Evolutionary conservation across 352 stramenopile genomes (phyloP).

Genomic region (Phytophthora lateralis): DNA sequence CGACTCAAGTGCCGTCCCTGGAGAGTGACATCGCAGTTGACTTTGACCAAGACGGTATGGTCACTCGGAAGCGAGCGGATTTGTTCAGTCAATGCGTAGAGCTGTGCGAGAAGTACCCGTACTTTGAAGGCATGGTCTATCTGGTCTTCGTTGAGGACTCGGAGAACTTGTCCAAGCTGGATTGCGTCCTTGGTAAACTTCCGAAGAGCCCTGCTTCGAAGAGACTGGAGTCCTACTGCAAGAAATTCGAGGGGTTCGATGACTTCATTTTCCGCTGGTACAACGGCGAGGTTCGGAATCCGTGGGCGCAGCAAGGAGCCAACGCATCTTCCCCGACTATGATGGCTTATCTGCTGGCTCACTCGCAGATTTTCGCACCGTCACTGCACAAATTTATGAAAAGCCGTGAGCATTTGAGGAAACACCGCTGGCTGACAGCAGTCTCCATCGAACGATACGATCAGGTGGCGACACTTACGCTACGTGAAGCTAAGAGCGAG

Average conservation of each 20-base stretch:
- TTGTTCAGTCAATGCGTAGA: constrained; percentile 64
- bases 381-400: constrained; percentile 74
- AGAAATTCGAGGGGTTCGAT: constrained; percentile 57
- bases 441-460: constrained; percentile 72
- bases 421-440: constrained; percentile 71
- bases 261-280: constrained; percentile 83
- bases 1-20: constrained; percentile 40
- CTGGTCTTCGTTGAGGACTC: constrained; percentile 68
- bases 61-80: constrained; percentile 52
- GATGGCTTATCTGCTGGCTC: constrained; percentile 67
- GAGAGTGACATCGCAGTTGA: constrained; percentile 29
- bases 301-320: constrained; percentile 49
- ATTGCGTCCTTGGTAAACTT: constrained; percentile 69
- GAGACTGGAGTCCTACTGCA: constrained; percentile 71
- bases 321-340: constrained; percentile 32
- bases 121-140: constrained; percentile 87
- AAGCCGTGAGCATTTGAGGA: constrained; percentile 52
- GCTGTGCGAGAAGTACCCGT: constrained; percentile 72
- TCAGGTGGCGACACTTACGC: constrained; percentile 54
- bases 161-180: constrained; percentile 61
- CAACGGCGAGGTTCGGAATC: constrained; percentile 70
- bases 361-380: constrained; percentile 62
- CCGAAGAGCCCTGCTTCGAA: constrained; percentile 58
- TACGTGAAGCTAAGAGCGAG: constrained; percentile 61
- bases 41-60: constrained; percentile 38